phyloP scores from a whole-genome alignment of 176 grass and related monocot genomes.

The Aegilops speltoides region DNA sequence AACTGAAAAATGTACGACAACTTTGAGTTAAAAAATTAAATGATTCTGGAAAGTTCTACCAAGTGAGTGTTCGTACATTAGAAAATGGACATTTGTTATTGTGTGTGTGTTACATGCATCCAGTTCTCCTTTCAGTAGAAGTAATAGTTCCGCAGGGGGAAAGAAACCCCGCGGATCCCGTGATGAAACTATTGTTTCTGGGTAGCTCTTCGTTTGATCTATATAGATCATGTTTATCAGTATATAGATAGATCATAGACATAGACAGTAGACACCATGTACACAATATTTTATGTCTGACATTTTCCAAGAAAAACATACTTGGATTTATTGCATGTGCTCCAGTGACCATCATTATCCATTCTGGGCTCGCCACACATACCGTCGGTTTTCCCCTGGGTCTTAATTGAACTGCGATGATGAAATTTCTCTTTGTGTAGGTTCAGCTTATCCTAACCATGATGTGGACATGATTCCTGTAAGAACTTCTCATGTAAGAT shows the following conservation, averaged over 20 bases:
- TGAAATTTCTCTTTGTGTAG: constrained; percentile 41
- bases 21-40: too few relatives aligned
- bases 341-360: neutral
- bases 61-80: neutral
- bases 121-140: neutral
- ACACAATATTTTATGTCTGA: neutral
- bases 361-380: neutral
- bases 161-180: neutral
- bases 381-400: neutral
- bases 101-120: neutral
- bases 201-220: neutral
- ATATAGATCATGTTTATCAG: neutral
- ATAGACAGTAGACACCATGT: neutral
- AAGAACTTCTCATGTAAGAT: constrained; percentile 53
- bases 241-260: neutral
- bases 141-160: neutral
- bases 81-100: too few relatives aligned
- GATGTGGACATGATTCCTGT: constrained; percentile 39
- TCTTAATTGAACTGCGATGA: constrained; percentile 13
- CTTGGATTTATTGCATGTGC: neutral
- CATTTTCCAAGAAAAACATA: neutral
- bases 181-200: neutral
- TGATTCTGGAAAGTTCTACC: neutral
- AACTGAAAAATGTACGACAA: too few relatives aligned
- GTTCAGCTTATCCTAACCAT: constrained; percentile 53